These are phyloP conservation scores for Tilletia indica DNA, from an alignment of 1,284 basidiomycete genomes.

Conservation along the genomic window DNA sequence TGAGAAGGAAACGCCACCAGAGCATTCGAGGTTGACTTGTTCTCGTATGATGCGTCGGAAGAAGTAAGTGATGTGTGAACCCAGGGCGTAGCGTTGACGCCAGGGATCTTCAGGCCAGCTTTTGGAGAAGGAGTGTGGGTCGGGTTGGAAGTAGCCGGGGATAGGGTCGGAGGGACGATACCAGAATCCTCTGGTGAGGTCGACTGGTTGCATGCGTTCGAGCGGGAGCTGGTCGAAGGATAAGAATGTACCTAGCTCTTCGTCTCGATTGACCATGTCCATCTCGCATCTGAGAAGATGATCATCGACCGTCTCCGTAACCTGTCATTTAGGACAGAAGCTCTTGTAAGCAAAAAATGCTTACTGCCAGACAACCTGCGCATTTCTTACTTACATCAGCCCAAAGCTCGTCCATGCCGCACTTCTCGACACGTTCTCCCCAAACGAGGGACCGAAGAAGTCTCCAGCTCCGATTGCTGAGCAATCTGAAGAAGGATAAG, in stretches of 20 bases:
- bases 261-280: not conserved
- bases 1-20: conserved; percentile 53
- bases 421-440: conserved; percentile 51
- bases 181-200: conserved; percentile 30
- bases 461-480: conserved; percentile 46
- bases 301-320: conserved; percentile 50
- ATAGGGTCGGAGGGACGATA: conserved; percentile 33
- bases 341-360: not conserved
- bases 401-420: conserved; percentile 58
- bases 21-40: conserved; percentile 54
- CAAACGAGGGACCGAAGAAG: conserved; percentile 49
- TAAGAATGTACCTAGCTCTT: not conserved
- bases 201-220: not conserved
- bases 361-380: not conserved
- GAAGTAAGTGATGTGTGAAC: conserved; percentile 53
- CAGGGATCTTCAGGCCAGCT: conserved; percentile 4
- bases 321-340: not conserved
- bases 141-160: conserved; percentile 20
- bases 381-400: conserved; percentile 43
- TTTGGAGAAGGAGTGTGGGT: not conserved
- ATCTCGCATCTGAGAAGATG: conserved; percentile 33
- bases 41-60: conserved; percentile 47
- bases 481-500: conserved; percentile 53
- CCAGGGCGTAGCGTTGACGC: conserved; percentile 33
- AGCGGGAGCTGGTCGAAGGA: conserved; percentile 31